Evolutionary conservation across 2,329 filamentous ascomycete species (phyloP).

Genomic region (Epichloe elymi): DNA sequence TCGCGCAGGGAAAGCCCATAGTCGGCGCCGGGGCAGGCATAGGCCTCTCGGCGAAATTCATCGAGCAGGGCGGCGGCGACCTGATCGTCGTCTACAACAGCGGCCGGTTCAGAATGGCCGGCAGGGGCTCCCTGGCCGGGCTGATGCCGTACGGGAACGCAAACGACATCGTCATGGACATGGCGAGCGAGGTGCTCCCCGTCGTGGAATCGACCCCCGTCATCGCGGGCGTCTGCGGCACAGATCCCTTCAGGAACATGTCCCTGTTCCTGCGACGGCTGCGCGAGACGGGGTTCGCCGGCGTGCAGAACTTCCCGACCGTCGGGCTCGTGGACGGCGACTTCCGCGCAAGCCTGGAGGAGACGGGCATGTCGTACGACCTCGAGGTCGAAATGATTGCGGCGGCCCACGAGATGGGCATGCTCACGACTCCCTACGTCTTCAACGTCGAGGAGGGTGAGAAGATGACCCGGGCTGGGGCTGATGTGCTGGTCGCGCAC

Average conservation of each 20-base stretch:
- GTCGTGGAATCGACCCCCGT: constrained; percentile 51
- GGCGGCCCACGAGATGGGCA: constrained; percentile 41
- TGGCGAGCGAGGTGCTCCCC: constrained; percentile 55
- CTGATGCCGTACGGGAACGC: constrained; percentile 61
- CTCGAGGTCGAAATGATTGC: constrained; percentile 54
- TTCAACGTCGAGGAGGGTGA: constrained; percentile 49
- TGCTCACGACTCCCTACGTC: constrained; percentile 58
- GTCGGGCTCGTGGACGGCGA: constrained; percentile 57
- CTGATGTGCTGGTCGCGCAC: constrained; percentile 55
- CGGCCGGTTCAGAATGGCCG: constrained; percentile 61
- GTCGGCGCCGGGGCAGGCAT: constrained; percentile 60
- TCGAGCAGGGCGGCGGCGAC: constrained; percentile 55
- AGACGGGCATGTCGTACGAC: constrained; percentile 58
- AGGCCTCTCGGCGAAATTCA: constrained; percentile 56
- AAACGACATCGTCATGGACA: constrained; percentile 56
- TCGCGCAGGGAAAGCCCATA: constrained; percentile 43
- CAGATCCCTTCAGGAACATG: constrained; percentile 55
- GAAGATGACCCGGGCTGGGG: constrained; percentile 50
- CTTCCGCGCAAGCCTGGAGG: constrained; percentile 55
- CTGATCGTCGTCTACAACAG: constrained; percentile 63
- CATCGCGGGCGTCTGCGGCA: constrained; percentile 57
- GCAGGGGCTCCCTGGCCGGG: constrained; percentile 53
- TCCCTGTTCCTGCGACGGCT: constrained; percentile 45
- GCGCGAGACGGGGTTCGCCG: constrained; percentile 49
- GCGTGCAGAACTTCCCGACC: constrained; percentile 63